Evolutionary conservation across 805 yeast species (phyloP).

Genomic region (Candida germanica): DNA sequence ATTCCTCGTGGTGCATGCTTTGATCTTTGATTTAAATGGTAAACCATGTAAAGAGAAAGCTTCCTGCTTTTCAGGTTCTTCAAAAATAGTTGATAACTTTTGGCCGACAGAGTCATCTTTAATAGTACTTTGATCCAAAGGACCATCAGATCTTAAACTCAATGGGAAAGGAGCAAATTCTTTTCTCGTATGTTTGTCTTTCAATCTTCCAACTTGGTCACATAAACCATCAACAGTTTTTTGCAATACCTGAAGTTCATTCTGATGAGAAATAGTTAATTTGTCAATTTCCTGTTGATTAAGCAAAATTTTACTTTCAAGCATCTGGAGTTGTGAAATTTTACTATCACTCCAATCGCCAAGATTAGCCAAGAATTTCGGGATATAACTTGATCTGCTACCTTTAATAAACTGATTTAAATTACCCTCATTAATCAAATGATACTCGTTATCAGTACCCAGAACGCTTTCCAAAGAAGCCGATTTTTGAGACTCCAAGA

Average conservation of each 20-base stretch:
- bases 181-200: too few species aligned
- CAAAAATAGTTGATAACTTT: slow-evolving; percentile 3
- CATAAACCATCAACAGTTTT: too few species aligned
- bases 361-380: too few species aligned
- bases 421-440: slow-evolving; percentile 13
- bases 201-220: too few species aligned
- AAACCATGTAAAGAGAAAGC: slow-evolving; percentile 16
- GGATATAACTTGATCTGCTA: too few species aligned
- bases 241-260: too few species aligned
- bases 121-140: background rate
- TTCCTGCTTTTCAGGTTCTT: background rate
- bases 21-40: slow-evolving; percentile 6
- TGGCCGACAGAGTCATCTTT: background rate
- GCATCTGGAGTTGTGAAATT: too few species aligned
- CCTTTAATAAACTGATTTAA: slow-evolving; percentile 5
- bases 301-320: too few species aligned
- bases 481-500: slow-evolving; percentile 7
- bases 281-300: too few species aligned
- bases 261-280: too few species aligned
- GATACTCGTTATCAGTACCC: slow-evolving; percentile 10
- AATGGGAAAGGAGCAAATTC: slow-evolving; percentile 21
- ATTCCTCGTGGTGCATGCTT: background rate
- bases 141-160: slow-evolving; percentile 6
- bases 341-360: too few species aligned
- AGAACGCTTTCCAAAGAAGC: slow-evolving; percentile 1